These are phyloP conservation scores for Coffea canephora DNA, from an alignment of 257 asterid species.

Conservation along the genomic window DNA sequence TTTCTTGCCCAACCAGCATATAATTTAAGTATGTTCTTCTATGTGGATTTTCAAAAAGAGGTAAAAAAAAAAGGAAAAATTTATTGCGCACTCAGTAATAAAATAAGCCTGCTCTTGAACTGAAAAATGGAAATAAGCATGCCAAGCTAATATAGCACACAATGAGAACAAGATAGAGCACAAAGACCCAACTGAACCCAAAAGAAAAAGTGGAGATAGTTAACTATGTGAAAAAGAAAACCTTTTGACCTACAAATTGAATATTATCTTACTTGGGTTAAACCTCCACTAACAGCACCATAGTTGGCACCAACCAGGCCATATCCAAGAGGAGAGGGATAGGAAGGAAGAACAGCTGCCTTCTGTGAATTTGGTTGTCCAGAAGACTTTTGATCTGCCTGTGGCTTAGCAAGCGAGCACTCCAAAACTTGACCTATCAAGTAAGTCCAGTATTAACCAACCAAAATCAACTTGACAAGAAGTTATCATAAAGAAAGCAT, in stretches of 20 bases:
- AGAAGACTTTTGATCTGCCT: constrained; percentile 69
- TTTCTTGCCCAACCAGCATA: neutral
- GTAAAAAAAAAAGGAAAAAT: neutral
- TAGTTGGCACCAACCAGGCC: constrained; percentile 79
- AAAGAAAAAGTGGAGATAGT: neutral
- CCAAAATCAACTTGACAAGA: constrained; percentile 21
- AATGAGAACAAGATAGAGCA: neutral
- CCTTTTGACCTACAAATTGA: neutral
- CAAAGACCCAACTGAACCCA: neutral
- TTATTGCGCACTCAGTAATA: neutral
- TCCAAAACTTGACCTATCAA: constrained; percentile 80
- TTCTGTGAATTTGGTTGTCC: constrained; percentile 60
- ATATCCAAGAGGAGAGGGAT: constrained; percentile 76
- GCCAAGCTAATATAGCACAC: neutral
- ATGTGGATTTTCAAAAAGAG: neutral
- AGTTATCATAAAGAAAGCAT: constrained; percentile 6
- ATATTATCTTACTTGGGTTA: constrained; percentile 61
- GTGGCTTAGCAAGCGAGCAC: constrained; percentile 98
- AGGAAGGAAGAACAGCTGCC: constrained; percentile 59
- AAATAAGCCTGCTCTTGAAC: neutral
- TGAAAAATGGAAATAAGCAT: neutral
- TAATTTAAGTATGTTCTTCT: neutral
- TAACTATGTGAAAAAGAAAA: constrained; percentile 17
- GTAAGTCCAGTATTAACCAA: constrained; percentile 14
- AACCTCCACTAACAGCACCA: constrained; percentile 67